These are phyloP conservation scores for Echinochloa phyllopogon DNA, from an alignment of 176 grass and related monocot genomes.

Conservation along the genomic window DNA sequence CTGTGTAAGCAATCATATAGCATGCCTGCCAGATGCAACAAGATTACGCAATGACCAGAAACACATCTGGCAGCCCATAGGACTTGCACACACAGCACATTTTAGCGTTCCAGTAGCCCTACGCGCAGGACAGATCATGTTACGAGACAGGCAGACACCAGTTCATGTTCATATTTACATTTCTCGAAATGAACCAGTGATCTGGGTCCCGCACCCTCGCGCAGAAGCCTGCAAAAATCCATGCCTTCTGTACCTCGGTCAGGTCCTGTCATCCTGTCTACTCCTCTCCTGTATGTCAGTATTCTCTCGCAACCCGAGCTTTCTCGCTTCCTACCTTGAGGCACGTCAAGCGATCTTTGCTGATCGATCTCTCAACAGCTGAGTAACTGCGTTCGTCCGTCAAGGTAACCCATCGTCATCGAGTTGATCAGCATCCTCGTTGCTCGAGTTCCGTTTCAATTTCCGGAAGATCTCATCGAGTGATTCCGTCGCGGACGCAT, in stretches of 20 bases:
- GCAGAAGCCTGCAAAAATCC: not conserved
- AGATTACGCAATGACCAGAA: not conserved
- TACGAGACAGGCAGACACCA: not conserved
- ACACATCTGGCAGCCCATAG: not conserved
- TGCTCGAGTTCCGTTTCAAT: constrained; percentile 61
- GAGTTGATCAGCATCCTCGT: constrained; percentile 44
- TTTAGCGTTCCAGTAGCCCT: not conserved
- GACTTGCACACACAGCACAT: not conserved
- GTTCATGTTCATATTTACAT: not conserved
- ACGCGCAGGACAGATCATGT: not conserved
- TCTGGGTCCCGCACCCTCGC: not conserved
- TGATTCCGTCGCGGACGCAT: constrained; percentile 44
- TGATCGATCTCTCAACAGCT: not conserved
- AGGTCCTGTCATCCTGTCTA: constrained; percentile 26
- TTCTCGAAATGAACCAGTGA: not conserved
- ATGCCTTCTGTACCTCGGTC: not conserved
- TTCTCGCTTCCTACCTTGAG: not conserved
- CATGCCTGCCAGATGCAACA: not conserved
- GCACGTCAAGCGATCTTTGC: constrained; percentile 21
- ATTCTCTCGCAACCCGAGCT: not conserved
- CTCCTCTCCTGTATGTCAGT: not conserved
- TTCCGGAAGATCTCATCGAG: constrained; percentile 89
- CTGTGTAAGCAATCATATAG: not conserved
- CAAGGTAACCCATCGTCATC: constrained; percentile 49
- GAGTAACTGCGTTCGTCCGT: constrained; percentile 28